These are phyloP conservation scores for Ceratobasidium sp. DNA, from an alignment of 1,284 basidiomycete species.

Conservation along the genomic window DNA sequence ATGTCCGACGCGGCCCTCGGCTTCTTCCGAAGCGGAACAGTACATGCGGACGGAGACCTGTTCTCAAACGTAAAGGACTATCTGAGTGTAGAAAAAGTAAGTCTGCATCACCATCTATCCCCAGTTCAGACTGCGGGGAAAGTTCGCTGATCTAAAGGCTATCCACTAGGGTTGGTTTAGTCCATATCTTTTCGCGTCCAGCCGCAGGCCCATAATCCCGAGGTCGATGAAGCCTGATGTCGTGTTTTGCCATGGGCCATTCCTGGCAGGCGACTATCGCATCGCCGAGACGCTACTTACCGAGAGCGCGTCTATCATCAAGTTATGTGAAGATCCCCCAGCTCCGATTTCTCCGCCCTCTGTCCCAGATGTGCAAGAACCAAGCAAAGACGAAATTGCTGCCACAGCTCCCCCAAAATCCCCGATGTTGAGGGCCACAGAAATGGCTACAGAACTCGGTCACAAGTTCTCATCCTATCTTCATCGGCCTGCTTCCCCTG, in stretches of 20 bases:
- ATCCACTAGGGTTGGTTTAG: conserved; percentile 53
- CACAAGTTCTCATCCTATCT: conserved; percentile 45
- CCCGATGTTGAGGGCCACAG: conserved; percentile 21
- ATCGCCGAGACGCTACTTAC: conserved; percentile 52
- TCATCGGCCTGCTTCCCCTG: conserved; percentile 57
- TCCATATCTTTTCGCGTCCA: conserved; percentile 69
- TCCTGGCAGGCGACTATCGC: conserved; percentile 51
- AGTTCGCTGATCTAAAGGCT: background rate
- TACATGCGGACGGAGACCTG: conserved; percentile 63
- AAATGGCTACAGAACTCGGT: conserved; percentile 10
- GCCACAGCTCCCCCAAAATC: conserved; percentile 42
- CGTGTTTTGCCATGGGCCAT: conserved; percentile 71
- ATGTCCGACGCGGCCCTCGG: conserved; percentile 65
- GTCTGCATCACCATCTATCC: conserved; percentile 54
- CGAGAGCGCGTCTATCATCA: conserved; percentile 62
- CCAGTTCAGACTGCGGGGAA: background rate
- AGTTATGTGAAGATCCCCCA: conserved; percentile 53
- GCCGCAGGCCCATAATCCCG: conserved; percentile 57
- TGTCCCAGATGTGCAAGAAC: background rate
- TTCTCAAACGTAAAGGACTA: conserved; percentile 71
- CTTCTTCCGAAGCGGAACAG: conserved; percentile 63
- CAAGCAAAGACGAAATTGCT: conserved; percentile 23
- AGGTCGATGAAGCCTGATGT: conserved; percentile 69
- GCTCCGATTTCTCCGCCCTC: conserved; percentile 44
- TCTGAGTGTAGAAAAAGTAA: conserved; percentile 60